These are phyloP conservation scores for Geosmithia flava DNA, from an alignment of 2,329 filamentous ascomycete genomes.

Conservation along the genomic window DNA sequence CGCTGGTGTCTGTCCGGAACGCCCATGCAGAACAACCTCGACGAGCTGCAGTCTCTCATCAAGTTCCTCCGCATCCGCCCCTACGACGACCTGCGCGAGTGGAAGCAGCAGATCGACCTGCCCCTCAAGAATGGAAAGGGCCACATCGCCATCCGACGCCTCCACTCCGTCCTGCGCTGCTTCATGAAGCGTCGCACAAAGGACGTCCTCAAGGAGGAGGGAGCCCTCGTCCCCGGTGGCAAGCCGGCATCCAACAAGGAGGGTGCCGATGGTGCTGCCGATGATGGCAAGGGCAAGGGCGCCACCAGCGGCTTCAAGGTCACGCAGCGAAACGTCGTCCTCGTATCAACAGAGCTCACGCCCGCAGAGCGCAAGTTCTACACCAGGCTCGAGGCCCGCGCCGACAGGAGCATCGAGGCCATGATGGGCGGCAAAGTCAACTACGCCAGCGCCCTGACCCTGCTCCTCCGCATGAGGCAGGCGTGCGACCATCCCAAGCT, in stretches of 20 bases:
- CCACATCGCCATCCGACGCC: slow-evolving; percentile 72
- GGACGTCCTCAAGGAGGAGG: slow-evolving; percentile 83
- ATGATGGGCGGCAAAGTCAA: slow-evolving; percentile 73
- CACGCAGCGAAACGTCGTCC: slow-evolving; percentile 79
- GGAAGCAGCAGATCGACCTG: slow-evolving; percentile 82
- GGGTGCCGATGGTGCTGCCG: not conserved
- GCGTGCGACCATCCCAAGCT: slow-evolving; percentile 91
- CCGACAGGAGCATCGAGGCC: slow-evolving; percentile 73
- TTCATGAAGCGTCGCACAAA: slow-evolving; percentile 99
- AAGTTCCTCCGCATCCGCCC: slow-evolving; percentile 87
- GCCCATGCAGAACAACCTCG: slow-evolving; percentile 95
- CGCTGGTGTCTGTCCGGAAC: slow-evolving; percentile 95
- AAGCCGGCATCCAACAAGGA: slow-evolving; percentile 22
- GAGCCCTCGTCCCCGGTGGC: slow-evolving; percentile 65
- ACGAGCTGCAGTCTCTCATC: slow-evolving; percentile 89
- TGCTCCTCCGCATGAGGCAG: slow-evolving; percentile 82
- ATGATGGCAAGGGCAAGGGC: slow-evolving; percentile 26
- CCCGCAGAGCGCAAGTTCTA: slow-evolving; percentile 78
- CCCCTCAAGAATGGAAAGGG: slow-evolving; percentile 87
- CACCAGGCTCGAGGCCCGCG: slow-evolving; percentile 66
- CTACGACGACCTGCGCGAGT: slow-evolving; percentile 73
- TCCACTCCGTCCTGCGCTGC: slow-evolving; percentile 75
- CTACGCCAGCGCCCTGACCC: slow-evolving; percentile 86
- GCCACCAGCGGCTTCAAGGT: slow-evolving; percentile 70
- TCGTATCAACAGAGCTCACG: slow-evolving; percentile 66